Evolutionary conservation across 1,139 yeast species (phyloP), one percentile per base, ranked within the genome.

Genomic region (Zygosaccharomyces pseudobailii): DNA sequence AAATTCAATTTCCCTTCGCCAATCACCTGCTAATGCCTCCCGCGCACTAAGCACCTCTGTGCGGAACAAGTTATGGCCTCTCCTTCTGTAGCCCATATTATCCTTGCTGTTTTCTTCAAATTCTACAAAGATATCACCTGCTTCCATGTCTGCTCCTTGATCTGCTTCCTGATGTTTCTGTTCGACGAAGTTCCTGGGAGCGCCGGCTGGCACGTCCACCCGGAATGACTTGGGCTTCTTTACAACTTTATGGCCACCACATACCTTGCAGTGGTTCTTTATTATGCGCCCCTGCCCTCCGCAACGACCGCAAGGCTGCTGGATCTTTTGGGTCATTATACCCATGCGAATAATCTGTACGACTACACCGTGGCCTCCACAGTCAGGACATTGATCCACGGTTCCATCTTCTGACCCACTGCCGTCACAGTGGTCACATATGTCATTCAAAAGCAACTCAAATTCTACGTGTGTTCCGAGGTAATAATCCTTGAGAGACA

Each of bases 311-410:
- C 98, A 92, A 10, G 75, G 75, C 44, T 82, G 77, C 62, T 87
- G 90, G 57, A 89, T 75, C 53, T 85, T 87, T 66, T 90, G 97
- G 52, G 87, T 72, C 88, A 92, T 87, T 7, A 95, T 95, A 0
- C 88, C 97, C 54, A 92, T 68, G 65, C 89, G 95, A 53, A 85
- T 75, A 46, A 80, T 76, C 47, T 84, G 76, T n/a, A 82, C 65
- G 32, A 79, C 69, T 33, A 82, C 71, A 27, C 98, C 98, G 21
- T 71, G 70, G 1, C 98, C 98, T 10, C 72, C 68, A 71, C 98
- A 92, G 46, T 71, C 71, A 1, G 65, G 57, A 71, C 98, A 92
- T 21, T 65, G 67, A 47, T 81, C 82, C 17, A 73, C 74, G 56
- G 82, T 67, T 25, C 90, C 87, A 65, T 89, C 97, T 40, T 80